Evolutionary conservation across 192 early-diverging fungal genomes (phyloP), one percentile per base, ranked within the genome.

Genomic region (Umbelopsis sp.): DNA sequence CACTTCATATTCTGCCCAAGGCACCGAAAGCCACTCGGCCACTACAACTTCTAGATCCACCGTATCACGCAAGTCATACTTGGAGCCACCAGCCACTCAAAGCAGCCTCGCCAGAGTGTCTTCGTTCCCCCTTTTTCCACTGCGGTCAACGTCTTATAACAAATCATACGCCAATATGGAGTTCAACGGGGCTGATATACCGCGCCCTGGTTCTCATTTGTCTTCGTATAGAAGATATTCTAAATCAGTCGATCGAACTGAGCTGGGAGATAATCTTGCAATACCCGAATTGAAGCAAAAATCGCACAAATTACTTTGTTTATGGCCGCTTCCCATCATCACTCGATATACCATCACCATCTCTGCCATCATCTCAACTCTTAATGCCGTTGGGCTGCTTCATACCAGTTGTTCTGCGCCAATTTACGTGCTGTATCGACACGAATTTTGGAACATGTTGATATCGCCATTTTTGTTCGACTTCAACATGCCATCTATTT

Each of bases 291-390:
- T 11, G 11, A 79, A 79, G 44, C 53, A 44, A 1, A 80, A 80
- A 48, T 76, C 78, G 37, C 78, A 76, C 55, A 70, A 72, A 16
- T 22, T 80, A 18, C 67, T 80, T 18, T 71, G 67, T 48, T 25
- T 80, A 27, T 80, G 78, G 78, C 78, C 78, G 12, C 25, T 80
- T 5, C 78, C 78, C 4, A 50, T 70, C n/a, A 23, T 80, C 9
- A 80, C 78, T 18, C 74, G 78, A 7, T 73, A 72, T 46, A 71
- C 71, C 48, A 73, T 75, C 35, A 33, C 70, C 20, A 47, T 80
- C 30, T 65, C 78, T 22, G 3, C 70, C 12, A 3, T 76, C 13
- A 64, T 76, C 27, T 80, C 78, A 16, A 25, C 64, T 10, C 50
- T 75, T 0, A 75, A 71, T 41, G 22, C 61, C 15, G 46, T 73